Base-by-base conservation (phyloP, 495 filamentous ascomycete genomes). In the Xylaria sp. region DNA sequence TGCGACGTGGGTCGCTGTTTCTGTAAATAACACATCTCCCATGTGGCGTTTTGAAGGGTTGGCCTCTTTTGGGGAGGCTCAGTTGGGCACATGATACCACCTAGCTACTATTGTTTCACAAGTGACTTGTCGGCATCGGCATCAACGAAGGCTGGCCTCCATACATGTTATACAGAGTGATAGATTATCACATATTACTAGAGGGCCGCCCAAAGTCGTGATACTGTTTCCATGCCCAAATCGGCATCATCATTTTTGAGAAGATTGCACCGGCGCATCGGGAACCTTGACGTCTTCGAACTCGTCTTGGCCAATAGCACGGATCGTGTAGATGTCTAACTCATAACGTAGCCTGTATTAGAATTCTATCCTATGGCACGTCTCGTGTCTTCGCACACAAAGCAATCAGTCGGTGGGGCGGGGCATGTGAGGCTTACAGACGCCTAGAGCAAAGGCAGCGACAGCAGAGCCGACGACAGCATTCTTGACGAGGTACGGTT, bases 251-350 rank as follows among this genome's bases (percentile, higher is more conserved):
- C 74, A 76, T 81, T 71, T 68, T 59, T 59, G 85, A 78, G 69
- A 26, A 26, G 67, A 48, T 73, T 86, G 82, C 7, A 74, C 81
- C 57, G 92, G 91, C 8, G 87, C 84, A 76, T 92, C 91, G 61
- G 95, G 94, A 53, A 97, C 90, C 75, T 89, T 88, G 67, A 99
- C 94, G 78, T 99, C 96, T 74, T 95, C 93, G 87, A 99, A 99
- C 71, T 99, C 94, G 80, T 99, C 96, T 82, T 98, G 97, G 44
- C 94, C 91, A 77, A 99, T 90, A 31, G 92, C 94, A 64, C 84
- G 86, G 78, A 99, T 92, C 11, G 96, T 98, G 81, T 92, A 98
- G 64, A 89, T 82, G 78, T 97, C 96, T 99, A 70, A 64, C 14
- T n/a, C 26, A 53, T n/a, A 52, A 72, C 2, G 21, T 52, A 70